Base-by-base conservation (phyloP, 805 yeast genomes). In the Grigorovia jiainica region DNA sequence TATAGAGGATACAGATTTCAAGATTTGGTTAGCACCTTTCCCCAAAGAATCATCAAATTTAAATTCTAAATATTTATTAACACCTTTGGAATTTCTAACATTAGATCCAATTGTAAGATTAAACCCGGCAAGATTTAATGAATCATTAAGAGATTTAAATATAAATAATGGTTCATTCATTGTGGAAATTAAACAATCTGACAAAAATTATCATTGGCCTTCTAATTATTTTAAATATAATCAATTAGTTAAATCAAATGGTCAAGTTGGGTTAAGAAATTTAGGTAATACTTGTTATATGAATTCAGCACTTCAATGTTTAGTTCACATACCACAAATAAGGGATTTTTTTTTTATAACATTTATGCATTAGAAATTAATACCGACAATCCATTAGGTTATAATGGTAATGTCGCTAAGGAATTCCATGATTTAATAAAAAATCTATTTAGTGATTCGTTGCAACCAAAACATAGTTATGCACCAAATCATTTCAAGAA, bases 231-330 rank as follows among this genome's bases (percentile, higher is more conserved):
- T 48, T 29, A 49, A 52, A 4, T 58, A 63, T 31, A 57, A 60
- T 43, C 55, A 62, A 8, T 52, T 63, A 3, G 19, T 45, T 1
- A 57, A 60, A n/a, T 53, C 67, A 1, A 53, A 58, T 42, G 89
- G 96, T 49, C 50, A 42, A 7, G 60, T 70, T 44, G 81, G 97
- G 46, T 49, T 81, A 54, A 65, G 71, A 40, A 89, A 86, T 55
- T 65, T 87, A 46, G 97, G 97, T 2, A 89, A 89, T 57, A 80
- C 95, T 0, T 89, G 97, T 60, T 89, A 87, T 60, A 87, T 89
- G 97, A 87, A 87, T 60, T 84, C 95, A 8, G 96, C 96, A 0
- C 64, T 90, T 36, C 97, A 92, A 56, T 90, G 97, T 54, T 64
- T 90, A 34, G 73, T 77, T 0, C 97, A 90, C 55, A 72, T 89